Percentiles rank a stretch among this genome's conserved stretches.
phyloP scores from a whole-genome alignment of 2,329 filamentous ascomycete genomes.

The Penicillium psychrosexuale region DNA sequence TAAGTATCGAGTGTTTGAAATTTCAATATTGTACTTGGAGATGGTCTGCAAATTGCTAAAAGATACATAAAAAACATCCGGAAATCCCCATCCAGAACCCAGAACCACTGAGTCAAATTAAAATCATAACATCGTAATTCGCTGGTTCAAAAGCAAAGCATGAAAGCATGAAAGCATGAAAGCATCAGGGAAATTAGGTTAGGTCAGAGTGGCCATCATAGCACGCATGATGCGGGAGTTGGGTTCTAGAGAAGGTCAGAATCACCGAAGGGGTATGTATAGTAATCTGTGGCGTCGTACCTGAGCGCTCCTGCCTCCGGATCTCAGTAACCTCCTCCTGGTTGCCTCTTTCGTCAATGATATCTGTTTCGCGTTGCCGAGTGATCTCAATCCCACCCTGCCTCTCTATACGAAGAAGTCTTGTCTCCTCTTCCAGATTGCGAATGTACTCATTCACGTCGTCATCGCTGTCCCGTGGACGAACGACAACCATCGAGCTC shows the following conservation, averaged over 20 bases:
- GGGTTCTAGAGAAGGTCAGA: constrained; percentile 51
- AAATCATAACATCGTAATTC: constrained; percentile 6
- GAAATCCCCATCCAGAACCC: not conserved
- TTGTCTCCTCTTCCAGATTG: constrained; percentile 65
- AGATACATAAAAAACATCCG: not conserved
- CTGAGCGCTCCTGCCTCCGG: constrained; percentile 81
- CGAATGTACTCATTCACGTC: constrained; percentile 72
- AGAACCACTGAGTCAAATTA: not conserved
- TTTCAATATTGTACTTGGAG: not conserved
- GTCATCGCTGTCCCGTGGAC: constrained; percentile 51
- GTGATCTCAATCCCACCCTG: constrained; percentile 36
- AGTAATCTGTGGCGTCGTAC: constrained; percentile 51
- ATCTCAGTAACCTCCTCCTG: constrained; percentile 58
- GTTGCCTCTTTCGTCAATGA: constrained; percentile 39
- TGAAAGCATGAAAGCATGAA: constrained; percentile 3
- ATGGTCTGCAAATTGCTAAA: not conserved
- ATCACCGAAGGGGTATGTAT: constrained; percentile 1
- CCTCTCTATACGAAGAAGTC: constrained; percentile 57
- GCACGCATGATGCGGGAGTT: constrained; percentile 63
- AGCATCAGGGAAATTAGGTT: constrained; percentile 20
- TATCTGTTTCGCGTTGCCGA: constrained; percentile 27
- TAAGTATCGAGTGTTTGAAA: not conserved
- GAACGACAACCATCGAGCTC: constrained; percentile 51
- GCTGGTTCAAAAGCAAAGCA: constrained; percentile 2
- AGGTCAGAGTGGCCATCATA: constrained; percentile 70